Evolutionary conservation across 2,329 filamentous ascomycete genomes (phyloP).

Genomic region (Microdochium nivale): DNA sequence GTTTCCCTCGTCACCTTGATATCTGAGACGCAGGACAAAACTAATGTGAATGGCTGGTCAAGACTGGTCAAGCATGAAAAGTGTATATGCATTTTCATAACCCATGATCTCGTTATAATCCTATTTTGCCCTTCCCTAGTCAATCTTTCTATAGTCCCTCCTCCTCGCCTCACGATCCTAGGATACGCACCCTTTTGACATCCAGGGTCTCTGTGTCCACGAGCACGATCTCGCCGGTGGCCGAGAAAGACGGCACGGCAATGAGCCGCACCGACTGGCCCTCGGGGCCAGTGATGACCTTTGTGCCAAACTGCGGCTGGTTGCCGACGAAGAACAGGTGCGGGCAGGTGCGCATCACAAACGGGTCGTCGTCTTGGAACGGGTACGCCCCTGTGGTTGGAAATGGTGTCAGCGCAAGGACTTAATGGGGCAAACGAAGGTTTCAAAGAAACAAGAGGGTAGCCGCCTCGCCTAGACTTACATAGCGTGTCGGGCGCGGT

Average conservation of each 20-base stretch:
- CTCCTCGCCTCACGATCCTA: slow-evolving; percentile 11
- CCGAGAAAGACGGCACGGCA: slow-evolving; percentile 73
- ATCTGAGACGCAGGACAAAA: too few relatives aligned
- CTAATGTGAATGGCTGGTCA: too few relatives aligned
- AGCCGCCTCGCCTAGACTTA: too few relatives aligned
- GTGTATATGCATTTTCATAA: not conserved
- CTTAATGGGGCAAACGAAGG: not conserved
- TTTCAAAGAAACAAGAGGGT: not conserved
- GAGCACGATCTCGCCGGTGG: slow-evolving; percentile 71
- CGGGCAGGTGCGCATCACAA: slow-evolving; percentile 76
- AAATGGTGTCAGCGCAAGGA: not conserved
- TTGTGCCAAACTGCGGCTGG: slow-evolving; percentile 70
- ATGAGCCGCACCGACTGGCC: slow-evolving; percentile 69
- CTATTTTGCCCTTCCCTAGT: slow-evolving; percentile 3
- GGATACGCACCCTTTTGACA: slow-evolving; percentile 59
- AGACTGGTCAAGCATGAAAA: too few relatives aligned
- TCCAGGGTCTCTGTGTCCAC: slow-evolving; percentile 82
- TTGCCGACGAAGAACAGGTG: slow-evolving; percentile 88
- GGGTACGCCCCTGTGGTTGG: slow-evolving; percentile 74
- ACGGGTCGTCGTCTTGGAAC: slow-evolving; percentile 88
- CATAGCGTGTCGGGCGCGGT: slow-evolving; percentile 94
- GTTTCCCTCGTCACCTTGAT: too few relatives aligned
- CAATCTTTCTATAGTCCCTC: slow-evolving; percentile 3
- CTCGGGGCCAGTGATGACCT: slow-evolving; percentile 48
- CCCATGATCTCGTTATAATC: not conserved